Conservation (phyloP, 176 grass and related monocot genomes). For the Aegilops longissima region DNA sequence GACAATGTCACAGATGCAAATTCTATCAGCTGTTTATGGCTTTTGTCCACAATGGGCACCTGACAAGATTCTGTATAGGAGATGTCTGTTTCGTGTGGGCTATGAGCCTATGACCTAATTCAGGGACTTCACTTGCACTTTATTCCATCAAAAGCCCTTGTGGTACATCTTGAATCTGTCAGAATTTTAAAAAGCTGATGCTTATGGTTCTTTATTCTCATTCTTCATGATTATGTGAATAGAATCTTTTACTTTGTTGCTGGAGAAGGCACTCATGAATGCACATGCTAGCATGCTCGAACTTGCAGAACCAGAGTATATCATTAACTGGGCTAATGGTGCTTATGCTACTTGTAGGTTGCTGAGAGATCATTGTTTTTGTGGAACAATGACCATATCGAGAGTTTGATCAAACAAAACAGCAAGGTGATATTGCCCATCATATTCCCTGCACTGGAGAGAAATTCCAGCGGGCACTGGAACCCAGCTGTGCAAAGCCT, state of each 20-base stretch:
- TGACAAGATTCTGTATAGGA: not conserved
- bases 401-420: slow-evolving; percentile 66
- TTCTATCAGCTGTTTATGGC: not conserved
- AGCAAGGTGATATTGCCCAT: slow-evolving; percentile 72
- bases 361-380: slow-evolving; percentile 80
- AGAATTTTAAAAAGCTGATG: not conserved
- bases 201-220: slow-evolving; percentile 9
- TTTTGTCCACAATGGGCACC: not conserved
- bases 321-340: slow-evolving; percentile 1
- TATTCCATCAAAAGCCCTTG: not conserved
- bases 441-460: slow-evolving; percentile 76
- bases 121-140: not conserved
- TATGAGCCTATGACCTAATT: not conserved
- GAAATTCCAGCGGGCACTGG: slow-evolving; percentile 63
- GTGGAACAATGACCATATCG: slow-evolving; percentile 85
- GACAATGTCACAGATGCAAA: not conserved
- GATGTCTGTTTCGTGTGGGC: not conserved
- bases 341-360: slow-evolving; percentile 54
- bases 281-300: not conserved
- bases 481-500: slow-evolving; percentile 87
- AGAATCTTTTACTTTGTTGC: not conserved
- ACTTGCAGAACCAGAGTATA: not conserved
- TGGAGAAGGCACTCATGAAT: slow-evolving; percentile 15
- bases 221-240: not conserved
- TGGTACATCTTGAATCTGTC: not conserved